Percentiles rank a stretch among this genome's conserved stretches.
These are phyloP conservation scores for Dendrocalamus sinicus DNA, from an alignment of 176 grass and related monocot species.

Conservation along the genomic window DNA sequence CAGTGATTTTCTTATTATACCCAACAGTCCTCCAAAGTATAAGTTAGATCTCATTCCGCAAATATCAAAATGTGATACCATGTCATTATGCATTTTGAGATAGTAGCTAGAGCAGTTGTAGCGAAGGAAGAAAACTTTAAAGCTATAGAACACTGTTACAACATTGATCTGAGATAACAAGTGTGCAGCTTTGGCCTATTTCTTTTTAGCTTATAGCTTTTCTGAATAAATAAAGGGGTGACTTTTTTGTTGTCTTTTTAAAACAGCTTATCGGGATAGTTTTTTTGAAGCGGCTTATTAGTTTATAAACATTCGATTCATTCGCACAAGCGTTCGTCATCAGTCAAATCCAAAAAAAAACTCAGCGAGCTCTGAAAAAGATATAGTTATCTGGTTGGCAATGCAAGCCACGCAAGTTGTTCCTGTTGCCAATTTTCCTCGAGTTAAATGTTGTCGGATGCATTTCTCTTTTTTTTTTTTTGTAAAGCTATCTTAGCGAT, in stretches of 20 bases:
- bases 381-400: neutral
- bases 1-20: neutral
- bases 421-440: neutral
- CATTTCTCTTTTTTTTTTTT: neutral
- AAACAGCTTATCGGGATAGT: too few species aligned
- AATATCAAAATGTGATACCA: neutral
- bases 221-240: too few species aligned
- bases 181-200: neutral
- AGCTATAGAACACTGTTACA: constrained; percentile 13
- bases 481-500: neutral
- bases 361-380: neutral
- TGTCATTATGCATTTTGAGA: neutral
- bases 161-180: neutral
- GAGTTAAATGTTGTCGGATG: neutral
- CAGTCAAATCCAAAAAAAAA: too few species aligned
- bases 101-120: neutral
- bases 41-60: neutral
- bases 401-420: neutral
- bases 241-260: too few species aligned
- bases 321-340: too few species aligned
- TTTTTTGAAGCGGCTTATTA: too few species aligned
- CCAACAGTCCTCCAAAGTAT: neutral
- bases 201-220: too few species aligned
- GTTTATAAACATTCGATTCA: too few species aligned
- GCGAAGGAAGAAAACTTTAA: constrained; percentile 9